Base-by-base conservation (phyloP, 495 filamentous ascomycete species). In the Neurospora sp. region DNA sequence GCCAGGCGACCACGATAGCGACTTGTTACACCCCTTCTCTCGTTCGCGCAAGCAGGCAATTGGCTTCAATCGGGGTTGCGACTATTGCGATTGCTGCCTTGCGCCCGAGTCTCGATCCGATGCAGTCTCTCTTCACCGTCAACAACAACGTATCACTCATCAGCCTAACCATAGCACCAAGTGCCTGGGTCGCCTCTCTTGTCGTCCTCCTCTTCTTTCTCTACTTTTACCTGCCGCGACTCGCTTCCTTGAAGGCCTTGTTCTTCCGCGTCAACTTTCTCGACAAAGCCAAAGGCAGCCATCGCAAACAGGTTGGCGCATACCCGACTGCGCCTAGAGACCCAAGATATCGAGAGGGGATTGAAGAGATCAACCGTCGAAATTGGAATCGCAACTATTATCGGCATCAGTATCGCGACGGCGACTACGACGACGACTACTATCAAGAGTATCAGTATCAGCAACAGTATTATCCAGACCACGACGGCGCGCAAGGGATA, bases 81-180 rank as follows among this genome's bases (percentile, higher is more conserved):
- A 65, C 53, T 27, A 35, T 65, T 65, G 53, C 53, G 27, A 65
- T 65, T 65, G 53, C 53, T 65, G 53, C 53, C 53, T 65, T 65
- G 53, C 53, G 53, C 53, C 53, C 20, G 22, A 27, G 5, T 59
- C 47, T 74, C 73, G 74, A 69, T 76, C 78, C 79, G 78, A 85
- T 86, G 84, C 79, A 77, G 76, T 83, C 84, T 22, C 78, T 86
- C 75, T 77, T 88, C 74, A 85, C 84, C 40, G 80, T 88, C 73
- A 81, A 87, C 77, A 87, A 85, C 81, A 81, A 86, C 80, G 81
- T 86, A 74, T 82, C 86, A 61, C 81, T 88, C 59, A 73, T 88
- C 71, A 86, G 84, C 77, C 77, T 88, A 69, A 81, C 81, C 72
- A 83, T 88, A 77, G 85, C 85, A 38, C 86, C 86, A 16, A 84